Evolutionary conservation across 208 protist genomes (phyloP).

Genomic region (Angomonas ambiguus): DNA sequence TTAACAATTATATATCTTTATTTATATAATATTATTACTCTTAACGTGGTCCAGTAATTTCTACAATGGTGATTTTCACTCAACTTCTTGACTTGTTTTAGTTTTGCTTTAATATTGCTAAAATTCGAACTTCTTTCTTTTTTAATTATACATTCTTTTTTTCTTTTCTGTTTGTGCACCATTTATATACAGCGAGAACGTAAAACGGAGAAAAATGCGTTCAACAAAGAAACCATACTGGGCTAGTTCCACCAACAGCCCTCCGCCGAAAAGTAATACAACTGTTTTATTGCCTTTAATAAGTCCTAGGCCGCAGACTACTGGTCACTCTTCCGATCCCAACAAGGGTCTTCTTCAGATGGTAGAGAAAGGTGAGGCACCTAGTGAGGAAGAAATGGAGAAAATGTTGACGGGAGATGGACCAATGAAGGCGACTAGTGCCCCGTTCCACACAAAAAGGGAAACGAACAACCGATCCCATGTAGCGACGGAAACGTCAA

Average conservation of each 20-base stretch:
- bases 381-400: conserved; percentile 55
- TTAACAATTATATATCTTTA: no score
- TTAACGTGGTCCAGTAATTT: no score
- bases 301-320: conserved; percentile 1
- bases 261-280: neutral
- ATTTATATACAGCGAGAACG: neutral
- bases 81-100: neutral
- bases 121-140: neutral
- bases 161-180: neutral
- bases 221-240: conserved; percentile 5
- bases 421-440: conserved; percentile 40
- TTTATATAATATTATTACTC: no score
- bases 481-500: conserved; percentile 67
- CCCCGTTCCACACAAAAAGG: conserved; percentile 28
- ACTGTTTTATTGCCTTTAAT: conserved; percentile 12
- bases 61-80: no score
- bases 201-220: neutral
- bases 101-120: neutral
- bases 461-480: conserved; percentile 5
- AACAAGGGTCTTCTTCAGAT: conserved; percentile 35
- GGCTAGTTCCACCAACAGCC: neutral
- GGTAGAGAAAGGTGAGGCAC: conserved; percentile 38
- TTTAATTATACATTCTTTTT: neutral
- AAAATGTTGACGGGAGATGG: conserved; percentile 47
- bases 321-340: neutral